phyloP scores from a whole-genome alignment of 305 asterid species.

The Fraxinus sp. region DNA sequence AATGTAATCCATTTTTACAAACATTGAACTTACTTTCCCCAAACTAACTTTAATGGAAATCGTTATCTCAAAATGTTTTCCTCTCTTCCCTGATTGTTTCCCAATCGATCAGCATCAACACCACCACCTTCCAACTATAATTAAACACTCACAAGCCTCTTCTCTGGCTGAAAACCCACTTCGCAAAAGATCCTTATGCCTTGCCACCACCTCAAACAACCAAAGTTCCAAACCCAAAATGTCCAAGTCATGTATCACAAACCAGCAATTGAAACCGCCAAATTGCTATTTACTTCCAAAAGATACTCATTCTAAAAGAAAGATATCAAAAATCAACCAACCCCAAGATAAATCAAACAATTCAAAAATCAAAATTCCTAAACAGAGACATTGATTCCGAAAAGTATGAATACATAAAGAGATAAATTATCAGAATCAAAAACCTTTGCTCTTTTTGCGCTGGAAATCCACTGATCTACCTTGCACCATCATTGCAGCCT shows the following conservation, averaged over 20 bases:
- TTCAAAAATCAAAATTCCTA: background rate
- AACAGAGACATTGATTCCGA: background rate
- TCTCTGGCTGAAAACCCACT: background rate
- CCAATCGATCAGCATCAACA: background rate
- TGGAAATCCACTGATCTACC: slow-evolving; percentile 96
- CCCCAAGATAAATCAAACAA: background rate
- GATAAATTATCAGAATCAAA: slow-evolving; percentile 11
- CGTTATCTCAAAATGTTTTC: background rate
- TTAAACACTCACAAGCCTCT: background rate
- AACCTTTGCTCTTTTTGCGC: slow-evolving; percentile 94
- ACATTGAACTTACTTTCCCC: background rate
- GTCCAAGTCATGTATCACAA: background rate
- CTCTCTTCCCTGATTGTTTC: background rate
- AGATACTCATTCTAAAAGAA: background rate
- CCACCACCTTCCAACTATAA: background rate
- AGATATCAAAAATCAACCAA: background rate
- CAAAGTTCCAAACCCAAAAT: background rate
- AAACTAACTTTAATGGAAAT: background rate
- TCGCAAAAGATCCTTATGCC: background rate
- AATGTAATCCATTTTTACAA: background rate
- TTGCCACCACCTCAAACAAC: background rate
- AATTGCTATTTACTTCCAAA: background rate
- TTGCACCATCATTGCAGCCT: slow-evolving; percentile 78
- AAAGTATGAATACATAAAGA: background rate
- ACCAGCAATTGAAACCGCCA: background rate